Evolutionary conservation across 345 rosid genomes (phyloP).

Genomic region (Salix exigua): DNA sequence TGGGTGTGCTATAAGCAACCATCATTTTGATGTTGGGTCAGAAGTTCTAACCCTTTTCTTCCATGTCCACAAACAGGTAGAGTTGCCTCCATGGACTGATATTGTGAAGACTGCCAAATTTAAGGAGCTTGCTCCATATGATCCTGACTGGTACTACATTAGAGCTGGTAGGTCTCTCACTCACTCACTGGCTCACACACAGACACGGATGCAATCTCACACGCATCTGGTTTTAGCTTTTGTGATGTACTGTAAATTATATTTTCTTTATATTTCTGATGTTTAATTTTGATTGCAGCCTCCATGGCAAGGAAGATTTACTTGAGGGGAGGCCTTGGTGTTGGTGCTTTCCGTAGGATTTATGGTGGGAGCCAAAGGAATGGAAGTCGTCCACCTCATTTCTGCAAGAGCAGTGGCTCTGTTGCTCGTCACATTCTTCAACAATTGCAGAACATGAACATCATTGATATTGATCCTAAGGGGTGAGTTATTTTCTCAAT

Average conservation of each 20-base stretch:
- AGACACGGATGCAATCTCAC: background rate
- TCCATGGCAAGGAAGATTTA: conserved; percentile 94
- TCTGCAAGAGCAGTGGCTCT: conserved; percentile 87
- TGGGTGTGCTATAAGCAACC: background rate
- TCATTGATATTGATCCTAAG: conserved; percentile 58
- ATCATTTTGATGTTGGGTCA: background rate
- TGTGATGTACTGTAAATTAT: too few species aligned
- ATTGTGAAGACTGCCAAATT: conserved; percentile 32
- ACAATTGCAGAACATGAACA: conserved; percentile 66
- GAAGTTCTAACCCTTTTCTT: too few species aligned
- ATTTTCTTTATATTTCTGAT: background rate
- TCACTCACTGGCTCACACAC: background rate
- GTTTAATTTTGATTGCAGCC: conserved; percentile 36
- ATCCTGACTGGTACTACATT: conserved; percentile 47
- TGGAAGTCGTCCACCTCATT: conserved; percentile 84
- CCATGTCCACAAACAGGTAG: conserved; percentile 39
- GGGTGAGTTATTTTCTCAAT: conserved; percentile 38
- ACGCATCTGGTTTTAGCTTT: background rate
- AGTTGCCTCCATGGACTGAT: conserved; percentile 56
- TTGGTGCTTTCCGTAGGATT: conserved; percentile 80
- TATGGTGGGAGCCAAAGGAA: conserved; percentile 89
- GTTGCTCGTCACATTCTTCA: conserved; percentile 82
- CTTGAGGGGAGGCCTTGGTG: conserved; percentile 88
- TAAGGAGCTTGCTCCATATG: conserved; percentile 38
- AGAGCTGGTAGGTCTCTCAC: conserved; percentile 47